Conservation (phyloP, 2,329 filamentous ascomycete species). For the Aspergillus bombycis region DNA sequence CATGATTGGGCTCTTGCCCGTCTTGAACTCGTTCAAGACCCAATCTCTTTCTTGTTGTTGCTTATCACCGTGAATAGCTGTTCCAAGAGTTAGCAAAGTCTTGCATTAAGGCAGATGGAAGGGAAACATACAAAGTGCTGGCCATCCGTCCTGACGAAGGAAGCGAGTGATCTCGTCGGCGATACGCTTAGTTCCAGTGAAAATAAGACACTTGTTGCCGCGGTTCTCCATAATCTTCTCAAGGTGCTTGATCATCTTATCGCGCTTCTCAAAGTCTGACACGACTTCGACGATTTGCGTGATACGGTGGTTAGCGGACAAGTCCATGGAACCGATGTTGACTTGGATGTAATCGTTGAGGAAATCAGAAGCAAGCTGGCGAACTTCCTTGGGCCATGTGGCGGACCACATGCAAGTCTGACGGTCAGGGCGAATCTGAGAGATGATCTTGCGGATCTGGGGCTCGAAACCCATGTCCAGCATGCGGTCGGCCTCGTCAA, state of each 20-base stretch:
- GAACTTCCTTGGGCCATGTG: constrained; percentile 98
- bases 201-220: constrained; percentile 92
- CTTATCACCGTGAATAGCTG: constrained; percentile 98
- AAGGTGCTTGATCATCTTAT: constrained; percentile 94
- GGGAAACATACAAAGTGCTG: constrained; percentile 77
- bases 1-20: constrained; percentile 99
- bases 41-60: constrained; percentile 99
- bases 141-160: constrained; percentile 97
- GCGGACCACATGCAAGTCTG: constrained; percentile 99
- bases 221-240: constrained; percentile 98
- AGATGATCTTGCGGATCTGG: constrained; percentile 97
- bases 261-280: constrained; percentile 95
- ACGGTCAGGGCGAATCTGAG: constrained; percentile 95
- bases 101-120: constrained; percentile 23
- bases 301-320: constrained; percentile 96
- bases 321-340: constrained; percentile 95
- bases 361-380: constrained; percentile 87
- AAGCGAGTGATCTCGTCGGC: constrained; percentile 97
- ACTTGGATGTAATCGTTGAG: constrained; percentile 97
- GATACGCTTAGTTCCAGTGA: constrained; percentile 84
- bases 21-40: constrained; percentile 99
- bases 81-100: constrained; percentile 40
- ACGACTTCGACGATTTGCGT: constrained; percentile 97
- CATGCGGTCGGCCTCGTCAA: constrained; percentile 99
- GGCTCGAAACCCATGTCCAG: constrained; percentile 99